Conservation (phyloP, 1,284 basidiomycete genomes). For the Pseudomicrostroma phylloplanum region DNA sequence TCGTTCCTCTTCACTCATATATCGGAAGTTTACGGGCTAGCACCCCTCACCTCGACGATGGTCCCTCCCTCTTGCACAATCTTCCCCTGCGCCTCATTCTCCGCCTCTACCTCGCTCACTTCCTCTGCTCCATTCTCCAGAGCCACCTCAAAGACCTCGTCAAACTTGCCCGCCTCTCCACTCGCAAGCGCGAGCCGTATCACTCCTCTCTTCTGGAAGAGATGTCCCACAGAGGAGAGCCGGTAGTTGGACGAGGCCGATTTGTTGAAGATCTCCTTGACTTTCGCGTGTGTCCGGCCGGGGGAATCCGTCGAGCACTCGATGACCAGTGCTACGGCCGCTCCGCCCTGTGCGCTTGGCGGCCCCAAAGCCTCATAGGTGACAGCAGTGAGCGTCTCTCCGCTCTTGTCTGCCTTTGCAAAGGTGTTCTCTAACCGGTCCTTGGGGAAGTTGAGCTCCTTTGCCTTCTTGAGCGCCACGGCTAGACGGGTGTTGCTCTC, state of each 20-base stretch:
- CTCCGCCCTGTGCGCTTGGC: too few relatives aligned
- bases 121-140: slow-evolving; percentile 15
- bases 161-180: slow-evolving; percentile 8
- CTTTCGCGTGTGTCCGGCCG: slow-evolving; percentile 13
- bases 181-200: slow-evolving; percentile 10
- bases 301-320: slow-evolving; percentile 19
- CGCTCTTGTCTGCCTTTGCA: slow-evolving; percentile 15
- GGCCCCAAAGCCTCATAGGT: slow-evolving; percentile 20
- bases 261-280: slow-evolving; percentile 22
- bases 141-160: slow-evolving; percentile 15
- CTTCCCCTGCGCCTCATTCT: slow-evolving; percentile 3
- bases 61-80: neutral
- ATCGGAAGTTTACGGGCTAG: too few relatives aligned
- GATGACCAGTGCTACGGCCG: slow-evolving; percentile 16
- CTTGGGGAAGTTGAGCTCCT: slow-evolving; percentile 17
- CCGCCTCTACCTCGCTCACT: slow-evolving; percentile 12
- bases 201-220: slow-evolving; percentile 15
- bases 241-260: slow-evolving; percentile 4
- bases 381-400: slow-evolving; percentile 5
- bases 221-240: slow-evolving; percentile 16
- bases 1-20: too few relatives aligned
- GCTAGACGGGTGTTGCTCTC: slow-evolving; percentile 13
- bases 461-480: slow-evolving; percentile 15
- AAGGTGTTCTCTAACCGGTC: slow-evolving; percentile 20
- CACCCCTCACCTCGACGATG: neutral